Evolutionary conservation across 441 rosid species (phyloP).

Genomic region (Biscutella laevigata): DNA sequence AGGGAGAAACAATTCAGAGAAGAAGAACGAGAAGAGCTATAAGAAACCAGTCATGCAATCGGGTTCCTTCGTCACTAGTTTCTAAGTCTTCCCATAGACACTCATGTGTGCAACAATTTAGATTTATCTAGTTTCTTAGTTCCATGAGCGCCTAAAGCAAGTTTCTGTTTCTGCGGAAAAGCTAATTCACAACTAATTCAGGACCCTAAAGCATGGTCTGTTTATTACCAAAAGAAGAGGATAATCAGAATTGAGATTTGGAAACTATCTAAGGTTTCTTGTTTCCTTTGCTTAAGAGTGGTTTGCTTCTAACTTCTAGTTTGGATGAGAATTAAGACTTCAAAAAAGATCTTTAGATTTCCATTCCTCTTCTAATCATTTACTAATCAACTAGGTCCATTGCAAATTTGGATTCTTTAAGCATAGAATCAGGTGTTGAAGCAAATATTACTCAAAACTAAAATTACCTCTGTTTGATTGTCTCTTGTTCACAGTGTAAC

Average conservation of each 20-base stretch:
- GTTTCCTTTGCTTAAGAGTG: background rate
- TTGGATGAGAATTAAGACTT: background rate
- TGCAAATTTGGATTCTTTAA: slow-evolving; percentile 2
- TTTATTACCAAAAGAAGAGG: background rate
- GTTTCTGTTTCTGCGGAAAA: background rate
- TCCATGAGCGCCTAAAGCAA: background rate
- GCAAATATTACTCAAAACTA: slow-evolving; percentile 10
- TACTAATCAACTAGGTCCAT: slow-evolving; percentile 3
- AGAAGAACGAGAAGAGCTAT: background rate
- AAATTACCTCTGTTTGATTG: slow-evolving; percentile 77
- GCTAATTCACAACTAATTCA: background rate
- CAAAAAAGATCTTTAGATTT: background rate
- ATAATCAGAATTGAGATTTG: slow-evolving; percentile 1
- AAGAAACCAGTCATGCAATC: background rate
- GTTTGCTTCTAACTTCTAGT: background rate
- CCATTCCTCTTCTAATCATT: background rate
- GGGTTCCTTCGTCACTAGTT: slow-evolving; percentile 13
- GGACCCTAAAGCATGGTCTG: background rate
- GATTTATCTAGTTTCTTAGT: background rate
- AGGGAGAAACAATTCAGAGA: slow-evolving; percentile 14
- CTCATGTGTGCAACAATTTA: background rate
- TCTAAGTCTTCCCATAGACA: slow-evolving; percentile 3
- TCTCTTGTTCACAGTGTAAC: slow-evolving; percentile 81
- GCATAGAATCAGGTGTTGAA: slow-evolving; percentile 11
- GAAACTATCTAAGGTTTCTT: slow-evolving; percentile 12